Percentiles rank a stretch among this genome's conserved stretches.
Conservation (phyloP, 202 grass and related monocot species). For the Eragrostis tef region DNA sequence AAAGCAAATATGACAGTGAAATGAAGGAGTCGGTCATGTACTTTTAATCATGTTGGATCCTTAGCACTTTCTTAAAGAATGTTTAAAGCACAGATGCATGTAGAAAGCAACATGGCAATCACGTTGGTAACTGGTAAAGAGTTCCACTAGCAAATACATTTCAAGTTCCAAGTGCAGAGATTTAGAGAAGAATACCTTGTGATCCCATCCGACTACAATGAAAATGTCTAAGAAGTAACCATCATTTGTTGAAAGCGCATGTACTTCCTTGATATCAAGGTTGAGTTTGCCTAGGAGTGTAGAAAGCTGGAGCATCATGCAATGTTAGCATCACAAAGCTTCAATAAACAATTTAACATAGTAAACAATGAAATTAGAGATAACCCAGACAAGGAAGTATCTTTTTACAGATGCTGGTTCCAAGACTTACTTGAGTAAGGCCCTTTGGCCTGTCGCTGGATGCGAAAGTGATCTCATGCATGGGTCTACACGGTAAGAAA, state of each 20-base stretch:
- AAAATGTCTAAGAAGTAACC: slow-evolving; percentile 79
- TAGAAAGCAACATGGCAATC: background rate
- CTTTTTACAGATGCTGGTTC: background rate
- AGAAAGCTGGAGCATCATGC: slow-evolving; percentile 49
- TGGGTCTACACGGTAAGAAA: slow-evolving; percentile 58
- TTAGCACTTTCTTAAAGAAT: background rate
- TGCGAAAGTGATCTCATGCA: slow-evolving; percentile 80
- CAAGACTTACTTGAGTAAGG: slow-evolving; percentile 38
- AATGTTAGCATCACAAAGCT: slow-evolving; percentile 15
- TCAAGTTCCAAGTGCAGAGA: background rate
- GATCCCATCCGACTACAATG: slow-evolving; percentile 68
- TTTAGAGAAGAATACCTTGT: slow-evolving; percentile 36
- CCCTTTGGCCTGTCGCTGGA: slow-evolving; percentile 68
- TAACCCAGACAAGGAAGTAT: background rate
- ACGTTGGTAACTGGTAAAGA: background rate
- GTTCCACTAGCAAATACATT: background rate
- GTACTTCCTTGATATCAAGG: slow-evolving; percentile 76
- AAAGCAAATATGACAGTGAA: background rate
- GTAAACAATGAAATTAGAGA: background rate
- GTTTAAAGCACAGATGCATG: background rate
- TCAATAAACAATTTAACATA: background rate
- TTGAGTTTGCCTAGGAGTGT: slow-evolving; percentile 63
- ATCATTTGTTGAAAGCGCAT: slow-evolving; percentile 82
- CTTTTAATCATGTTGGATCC: background rate
- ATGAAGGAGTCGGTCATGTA: background rate